Base-by-base conservation (phyloP, 192 early-diverging fungal genomes). In the Gamsiella multidivaricata region DNA sequence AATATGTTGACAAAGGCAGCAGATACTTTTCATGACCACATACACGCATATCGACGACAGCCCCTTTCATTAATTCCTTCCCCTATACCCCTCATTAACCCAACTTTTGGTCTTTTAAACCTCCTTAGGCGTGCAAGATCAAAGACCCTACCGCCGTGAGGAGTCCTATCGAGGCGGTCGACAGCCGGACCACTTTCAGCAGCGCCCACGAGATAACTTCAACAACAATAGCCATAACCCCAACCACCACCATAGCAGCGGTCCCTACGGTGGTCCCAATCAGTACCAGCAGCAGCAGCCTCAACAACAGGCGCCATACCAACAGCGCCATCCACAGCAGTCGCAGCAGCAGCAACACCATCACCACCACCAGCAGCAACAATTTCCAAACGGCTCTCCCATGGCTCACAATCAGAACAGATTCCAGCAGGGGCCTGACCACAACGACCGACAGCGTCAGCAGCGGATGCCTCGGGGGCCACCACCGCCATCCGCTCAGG, bases 71-170 rank as follows among this genome's bases (percentile, higher is more conserved):
- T 50, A 20, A 20, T 50, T 50, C 17, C 17, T 20, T 20, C 47
- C 26, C 20, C 14, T 23, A n/a, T n/a, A n/a, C n/a, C n/a, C n/a
- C n/a, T n/a, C n/a, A n/a, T n/a, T n/a, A n/a, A n/a, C n/a, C n/a
- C n/a, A n/a, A n/a, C n/a, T n/a, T n/a, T n/a, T n/a, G n/a, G n/a
- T n/a, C n/a, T n/a, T n/a, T 32, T 28, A 65, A 52, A 42, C 2
- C 20, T 25, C 20, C 18, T 26, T 70, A 70, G 74, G 74, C 29
- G 26, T 42, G 39, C 74, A 78, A 59, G 74, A 78, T 29, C 74
- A 78, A n/a, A 45, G 74, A 43, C 74, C 74, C 12, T 78, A 78
- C 61, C 65, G 74, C 22, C 65, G 74, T 34, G 74, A 78, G 4
- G 74, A 78, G 14, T 14, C 42, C n/a, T 47, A 65, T 18, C 74